A percentile compares a stretch with the other conserved stretches of the same genome.
phyloP scores from a whole-genome alignment of 2,329 filamentous ascomycete genomes.

The Aspergillus sp. region DNA sequence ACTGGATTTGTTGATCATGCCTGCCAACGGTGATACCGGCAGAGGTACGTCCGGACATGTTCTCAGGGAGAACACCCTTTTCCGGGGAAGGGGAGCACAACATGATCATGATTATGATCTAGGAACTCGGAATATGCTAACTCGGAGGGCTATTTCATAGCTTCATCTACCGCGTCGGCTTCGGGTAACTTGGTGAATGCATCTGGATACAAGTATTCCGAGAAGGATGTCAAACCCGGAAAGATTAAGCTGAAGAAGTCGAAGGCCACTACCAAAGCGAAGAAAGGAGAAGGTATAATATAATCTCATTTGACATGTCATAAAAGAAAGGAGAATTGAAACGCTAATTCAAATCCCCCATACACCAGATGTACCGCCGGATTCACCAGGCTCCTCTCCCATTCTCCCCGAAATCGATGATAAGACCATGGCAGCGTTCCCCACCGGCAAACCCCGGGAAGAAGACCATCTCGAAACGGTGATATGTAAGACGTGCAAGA shows the following conservation, averaged over 20 bases:
- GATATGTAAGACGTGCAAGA: conserved; percentile 91
- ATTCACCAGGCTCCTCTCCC: conserved; percentile 35
- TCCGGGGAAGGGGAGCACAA: neutral
- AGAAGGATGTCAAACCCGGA: conserved; percentile 39
- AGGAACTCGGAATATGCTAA: neutral
- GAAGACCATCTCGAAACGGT: conserved; percentile 77
- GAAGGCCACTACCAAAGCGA: conserved; percentile 27
- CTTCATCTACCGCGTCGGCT: conserved; percentile 21
- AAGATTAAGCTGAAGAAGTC: conserved; percentile 43
- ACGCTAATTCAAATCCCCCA: neutral
- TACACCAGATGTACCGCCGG: conserved; percentile 21
- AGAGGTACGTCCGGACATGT: conserved; percentile 24
- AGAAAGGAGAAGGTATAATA: conserved; percentile 29
- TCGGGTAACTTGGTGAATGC: conserved; percentile 39
- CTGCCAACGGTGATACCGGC: conserved; percentile 30
- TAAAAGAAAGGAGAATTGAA: neutral
- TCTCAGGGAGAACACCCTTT: neutral
- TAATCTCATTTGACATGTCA: neutral
- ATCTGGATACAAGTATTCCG: conserved; percentile 42
- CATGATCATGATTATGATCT: neutral
- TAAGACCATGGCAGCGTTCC: conserved; percentile 70
- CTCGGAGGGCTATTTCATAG: conserved; percentile 6
- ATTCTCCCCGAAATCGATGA: conserved; percentile 63
- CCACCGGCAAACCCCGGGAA: conserved; percentile 74
- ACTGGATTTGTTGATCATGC: conserved; percentile 20